These are phyloP conservation scores for Psilocybe mexicana DNA, from an alignment of 1,284 basidiomycete genomes.

Conservation along the genomic window DNA sequence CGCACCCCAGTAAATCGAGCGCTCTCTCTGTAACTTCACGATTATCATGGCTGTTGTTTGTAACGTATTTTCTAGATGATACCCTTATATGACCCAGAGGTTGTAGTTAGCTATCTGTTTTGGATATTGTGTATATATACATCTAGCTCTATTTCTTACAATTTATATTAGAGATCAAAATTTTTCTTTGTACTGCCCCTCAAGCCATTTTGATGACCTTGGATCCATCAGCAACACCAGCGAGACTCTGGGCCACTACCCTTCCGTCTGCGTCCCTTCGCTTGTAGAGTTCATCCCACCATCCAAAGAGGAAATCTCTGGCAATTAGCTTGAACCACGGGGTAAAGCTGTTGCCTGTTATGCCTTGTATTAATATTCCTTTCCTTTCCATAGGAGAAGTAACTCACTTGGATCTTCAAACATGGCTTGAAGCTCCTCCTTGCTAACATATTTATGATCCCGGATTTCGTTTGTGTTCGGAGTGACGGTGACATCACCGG, in stretches of 20 bases:
- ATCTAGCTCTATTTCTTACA: background rate
- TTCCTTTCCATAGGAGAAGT: background rate
- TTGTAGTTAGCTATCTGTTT: background rate
- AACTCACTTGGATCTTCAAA: slow-evolving; percentile 78
- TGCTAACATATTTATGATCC: slow-evolving; percentile 90
- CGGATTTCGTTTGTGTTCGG: slow-evolving; percentile 93
- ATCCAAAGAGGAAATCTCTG: slow-evolving; percentile 94
- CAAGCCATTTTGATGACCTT: slow-evolving; percentile 57
- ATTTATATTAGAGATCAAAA: too few relatives aligned
- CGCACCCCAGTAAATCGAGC: slow-evolving; percentile 1
- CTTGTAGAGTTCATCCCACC: slow-evolving; percentile 91
- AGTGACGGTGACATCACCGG: slow-evolving; percentile 83
- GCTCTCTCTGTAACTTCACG: background rate
- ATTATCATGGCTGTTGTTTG: slow-evolving; percentile 12
- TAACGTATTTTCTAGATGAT: slow-evolving; percentile 7
- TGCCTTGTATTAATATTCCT: background rate
- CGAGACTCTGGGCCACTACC: slow-evolving; percentile 68
- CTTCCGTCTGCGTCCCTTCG: slow-evolving; percentile 61
- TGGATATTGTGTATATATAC: slow-evolving; percentile 11
- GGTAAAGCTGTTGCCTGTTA: slow-evolving; percentile 84
- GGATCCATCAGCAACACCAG: slow-evolving; percentile 68
- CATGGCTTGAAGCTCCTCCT: slow-evolving; percentile 87
- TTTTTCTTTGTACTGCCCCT: background rate
- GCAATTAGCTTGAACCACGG: slow-evolving; percentile 99
- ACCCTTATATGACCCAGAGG: slow-evolving; percentile 9